Base-by-base conservation (phyloP, 164 flowering plant species). In the Magnolia officinalis region DNA sequence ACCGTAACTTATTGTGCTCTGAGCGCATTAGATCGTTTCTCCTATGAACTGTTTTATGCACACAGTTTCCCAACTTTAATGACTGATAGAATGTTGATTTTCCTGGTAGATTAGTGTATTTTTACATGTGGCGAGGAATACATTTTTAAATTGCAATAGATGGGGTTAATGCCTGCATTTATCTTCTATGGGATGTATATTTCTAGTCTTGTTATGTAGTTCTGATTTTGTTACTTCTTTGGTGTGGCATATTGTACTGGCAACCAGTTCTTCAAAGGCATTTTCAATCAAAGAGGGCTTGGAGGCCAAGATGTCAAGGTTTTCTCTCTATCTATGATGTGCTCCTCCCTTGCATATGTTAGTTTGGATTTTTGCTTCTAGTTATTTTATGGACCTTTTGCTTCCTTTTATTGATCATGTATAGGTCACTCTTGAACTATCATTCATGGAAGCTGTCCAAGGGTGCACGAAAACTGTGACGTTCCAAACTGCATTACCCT, bases 361-460 rank as follows among this genome's bases (percentile, higher is more conserved):
- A 49, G 7, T 18, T 11, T 73, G 21, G 63, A 61, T 26, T 63
- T 72, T 63, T 4, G 13, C 6, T 19, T 19, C 76, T 19, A 14
- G 55, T 20, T 50, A 29, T 26, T 14, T 21, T n/a, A 55, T 23
- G 26, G 23, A n/a, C 4, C 66, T 63, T 51, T 71, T n/a, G 6
- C 71, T 1, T 14, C 50, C 31, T 29, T 8, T 49, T 65, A 11
- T 72, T 67, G 14, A 26, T 59, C 26, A 45, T 79, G 23, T 19
- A 14, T 73, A 95, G 97, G 89, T 89, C 73, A 19, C 88, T 0
- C 37, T 95, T 67, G 98, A 95, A 77, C 78, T 95, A 61, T 92
- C 98, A 61, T 95, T 95, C 80, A 95, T 95, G 98, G 99, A 95
- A 87, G 99, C 99, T 82, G 94, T 93, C 64, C 98, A 91, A 79